Evolutionary conservation across 108 stramenopile genomes (phyloP).

Genomic region (Pseudonitzschia multiseries): DNA sequence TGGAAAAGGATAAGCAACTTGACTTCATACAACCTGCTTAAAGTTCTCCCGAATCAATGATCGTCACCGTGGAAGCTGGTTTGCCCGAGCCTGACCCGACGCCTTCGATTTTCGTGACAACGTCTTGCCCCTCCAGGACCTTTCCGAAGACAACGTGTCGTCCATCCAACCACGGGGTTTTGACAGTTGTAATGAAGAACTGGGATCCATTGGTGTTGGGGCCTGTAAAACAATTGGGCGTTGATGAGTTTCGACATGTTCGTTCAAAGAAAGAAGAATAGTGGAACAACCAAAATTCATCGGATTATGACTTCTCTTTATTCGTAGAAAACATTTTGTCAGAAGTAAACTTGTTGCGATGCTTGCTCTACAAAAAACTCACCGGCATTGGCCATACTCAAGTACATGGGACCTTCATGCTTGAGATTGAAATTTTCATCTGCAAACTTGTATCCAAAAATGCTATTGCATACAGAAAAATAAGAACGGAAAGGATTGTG

Average conservation of each 20-base stretch:
- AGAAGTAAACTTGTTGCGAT: too few species aligned
- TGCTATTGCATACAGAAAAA: conserved; percentile 23
- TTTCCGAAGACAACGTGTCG: conserved; percentile 98
- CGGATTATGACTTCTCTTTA: background rate
- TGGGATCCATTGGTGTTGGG: conserved; percentile 88
- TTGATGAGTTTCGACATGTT: background rate
- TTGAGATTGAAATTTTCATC: conserved; percentile 92
- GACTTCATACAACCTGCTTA: background rate
- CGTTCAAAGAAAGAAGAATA: conserved; percentile 1
- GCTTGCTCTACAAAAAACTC: background rate
- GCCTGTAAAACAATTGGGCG: background rate
- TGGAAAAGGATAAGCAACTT: too few species aligned
- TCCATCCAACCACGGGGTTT: conserved; percentile 95
- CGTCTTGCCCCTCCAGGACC: conserved; percentile 91
- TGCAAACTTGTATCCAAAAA: conserved; percentile 84
- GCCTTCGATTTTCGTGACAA: conserved; percentile 84
- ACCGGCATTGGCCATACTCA: conserved; percentile 94
- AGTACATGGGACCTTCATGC: conserved; percentile 84
- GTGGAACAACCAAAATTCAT: background rate
- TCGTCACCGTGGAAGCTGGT: conserved; percentile 72
- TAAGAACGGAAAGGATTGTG: background rate
- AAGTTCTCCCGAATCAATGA: conserved; percentile 91
- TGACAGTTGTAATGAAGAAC: conserved; percentile 97
- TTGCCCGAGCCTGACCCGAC: conserved; percentile 75
- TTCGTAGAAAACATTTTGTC: too few species aligned